Percentiles rank a stretch among this genome's conserved stretches.
These are phyloP conservation scores for Lasiodiplodia hormozganensis DNA, from an alignment of 2,329 filamentous ascomycete genomes.

Conservation along the genomic window DNA sequence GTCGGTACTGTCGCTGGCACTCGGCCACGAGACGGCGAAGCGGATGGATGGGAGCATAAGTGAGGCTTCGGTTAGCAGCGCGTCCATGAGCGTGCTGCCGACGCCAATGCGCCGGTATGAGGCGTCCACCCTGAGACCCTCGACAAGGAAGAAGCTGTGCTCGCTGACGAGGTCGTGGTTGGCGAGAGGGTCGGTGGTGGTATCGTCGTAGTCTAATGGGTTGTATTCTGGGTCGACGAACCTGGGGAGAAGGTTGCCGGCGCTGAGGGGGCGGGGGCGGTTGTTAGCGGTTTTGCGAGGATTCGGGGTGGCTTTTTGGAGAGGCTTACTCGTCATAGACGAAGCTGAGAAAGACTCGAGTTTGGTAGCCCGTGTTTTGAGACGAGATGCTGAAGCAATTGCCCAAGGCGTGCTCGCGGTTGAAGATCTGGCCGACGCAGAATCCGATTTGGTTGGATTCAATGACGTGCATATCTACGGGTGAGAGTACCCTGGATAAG, in stretches of 20 bases:
- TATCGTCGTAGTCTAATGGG: neutral
- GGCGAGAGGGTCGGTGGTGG: neutral
- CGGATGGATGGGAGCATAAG: neutral
- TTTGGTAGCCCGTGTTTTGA: neutral
- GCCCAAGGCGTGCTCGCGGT: conserved; percentile 9
- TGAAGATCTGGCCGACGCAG: conserved; percentile 9
- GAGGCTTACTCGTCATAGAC: neutral
- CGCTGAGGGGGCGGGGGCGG: neutral
- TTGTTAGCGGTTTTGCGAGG: neutral
- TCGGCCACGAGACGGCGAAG: conserved; percentile 21
- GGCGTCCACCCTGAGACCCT: neutral
- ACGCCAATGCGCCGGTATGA: conserved; percentile 1
- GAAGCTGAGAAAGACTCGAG: neutral
- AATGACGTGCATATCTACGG: neutral
- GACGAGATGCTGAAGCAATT: conserved; percentile 5
- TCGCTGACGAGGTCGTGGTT: conserved; percentile 14
- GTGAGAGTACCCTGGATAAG: neutral
- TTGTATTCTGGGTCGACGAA: neutral
- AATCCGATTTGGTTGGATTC: neutral
- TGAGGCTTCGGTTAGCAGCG: neutral
- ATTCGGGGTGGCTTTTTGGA: neutral
- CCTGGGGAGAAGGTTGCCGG: neutral
- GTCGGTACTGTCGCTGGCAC: neutral
- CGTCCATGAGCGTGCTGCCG: neutral
- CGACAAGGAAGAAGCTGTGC: conserved; percentile 16